A percentile compares a stretch with the other conserved stretches of the same genome.
These are phyloP conservation scores for Elymus sibiricus DNA, from an alignment of 176 grass and related monocot species.

Conservation along the genomic window DNA sequence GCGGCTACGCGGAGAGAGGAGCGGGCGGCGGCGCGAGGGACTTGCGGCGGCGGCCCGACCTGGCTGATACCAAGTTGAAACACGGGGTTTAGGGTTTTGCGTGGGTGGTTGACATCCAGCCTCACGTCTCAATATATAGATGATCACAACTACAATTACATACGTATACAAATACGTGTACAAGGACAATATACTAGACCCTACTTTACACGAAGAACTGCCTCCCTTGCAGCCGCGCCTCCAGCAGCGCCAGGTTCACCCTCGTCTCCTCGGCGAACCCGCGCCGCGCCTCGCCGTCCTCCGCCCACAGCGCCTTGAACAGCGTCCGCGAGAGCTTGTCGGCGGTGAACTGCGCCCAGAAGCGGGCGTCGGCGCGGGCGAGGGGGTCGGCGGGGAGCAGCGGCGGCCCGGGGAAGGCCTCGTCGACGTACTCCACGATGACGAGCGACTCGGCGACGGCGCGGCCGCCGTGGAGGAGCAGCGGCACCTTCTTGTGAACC, in stretches of 20 bases:
- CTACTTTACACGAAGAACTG: not conserved
- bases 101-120: no score
- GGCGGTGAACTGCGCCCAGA: no score
- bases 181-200: no score
- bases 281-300: not conserved
- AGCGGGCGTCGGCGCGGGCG: no score
- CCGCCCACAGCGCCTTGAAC: not conserved
- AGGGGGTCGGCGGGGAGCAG: not conserved
- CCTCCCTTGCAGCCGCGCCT: not conserved
- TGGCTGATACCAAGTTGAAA: no score
- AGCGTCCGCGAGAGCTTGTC: not conserved
- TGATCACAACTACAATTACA: no score
- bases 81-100: no score
- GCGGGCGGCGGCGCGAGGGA: no score
- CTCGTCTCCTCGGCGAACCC: not conserved
- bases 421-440: constrained; percentile 40
- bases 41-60: no score
- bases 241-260: not conserved
- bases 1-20: no score
- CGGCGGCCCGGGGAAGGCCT: not conserved
- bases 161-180: no score
- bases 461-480: constrained; percentile 19
- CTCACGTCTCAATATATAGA: no score
- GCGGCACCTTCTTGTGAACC: not conserved
- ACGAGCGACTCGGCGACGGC: not conserved